Evolutionary conservation across 1,284 basidiomycete genomes (phyloP).

Genomic region (Apiotrichum akiyoshidainum): DNA sequence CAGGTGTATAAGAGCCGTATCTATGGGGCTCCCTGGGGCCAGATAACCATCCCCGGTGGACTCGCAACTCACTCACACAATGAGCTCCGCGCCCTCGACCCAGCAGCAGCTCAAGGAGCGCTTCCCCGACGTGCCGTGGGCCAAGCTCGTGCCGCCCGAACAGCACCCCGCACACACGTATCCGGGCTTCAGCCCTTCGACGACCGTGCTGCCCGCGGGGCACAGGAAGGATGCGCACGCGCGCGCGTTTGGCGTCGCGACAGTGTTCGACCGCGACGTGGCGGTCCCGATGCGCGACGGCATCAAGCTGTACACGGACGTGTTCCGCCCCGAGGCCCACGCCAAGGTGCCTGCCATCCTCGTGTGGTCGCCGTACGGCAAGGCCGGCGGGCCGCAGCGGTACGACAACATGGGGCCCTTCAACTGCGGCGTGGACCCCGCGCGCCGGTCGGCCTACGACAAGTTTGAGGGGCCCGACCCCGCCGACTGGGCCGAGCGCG

Average conservation of each 20-base stretch:
- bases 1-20: no score
- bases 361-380: constrained; percentile 33
- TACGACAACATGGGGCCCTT: constrained; percentile 13
- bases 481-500: constrained; percentile 27
- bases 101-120: no score
- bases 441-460: no score
- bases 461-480: constrained; percentile 34
- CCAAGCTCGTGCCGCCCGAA: no score
- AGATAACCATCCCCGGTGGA: no score
- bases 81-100: no score
- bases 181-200: no score
- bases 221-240: not conserved
- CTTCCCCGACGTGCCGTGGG: no score
- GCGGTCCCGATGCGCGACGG: constrained; percentile 30
- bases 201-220: not conserved
- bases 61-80: no score
- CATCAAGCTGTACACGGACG: constrained; percentile 26
- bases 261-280: not conserved
- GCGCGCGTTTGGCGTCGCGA: not conserved
- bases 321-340: constrained; percentile 27
- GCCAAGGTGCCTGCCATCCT: constrained; percentile 26
- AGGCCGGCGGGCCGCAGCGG: constrained; percentile 4
- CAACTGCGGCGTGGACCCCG: constrained; percentile 17
- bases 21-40: no score
- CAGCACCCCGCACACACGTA: no score